These are phyloP conservation scores for Polyplosphaeria fusca DNA, from an alignment of 495 filamentous ascomycete genomes.

Conservation along the genomic window DNA sequence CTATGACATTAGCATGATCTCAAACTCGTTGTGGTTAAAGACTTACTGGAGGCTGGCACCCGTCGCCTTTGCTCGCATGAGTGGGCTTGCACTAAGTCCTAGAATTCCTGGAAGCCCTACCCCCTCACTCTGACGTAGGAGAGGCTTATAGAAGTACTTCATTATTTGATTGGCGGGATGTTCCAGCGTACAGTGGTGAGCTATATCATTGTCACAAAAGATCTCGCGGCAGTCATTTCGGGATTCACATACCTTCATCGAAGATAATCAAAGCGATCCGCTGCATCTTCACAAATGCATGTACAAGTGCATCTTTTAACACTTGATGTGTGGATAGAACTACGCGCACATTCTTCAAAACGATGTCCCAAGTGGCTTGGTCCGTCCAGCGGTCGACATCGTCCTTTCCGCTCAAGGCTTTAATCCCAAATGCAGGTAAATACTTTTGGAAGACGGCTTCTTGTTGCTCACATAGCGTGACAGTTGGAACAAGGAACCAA, in stretches of 20 bases:
- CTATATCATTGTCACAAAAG: slow-evolving; percentile 42
- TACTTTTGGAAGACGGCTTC: slow-evolving; percentile 58
- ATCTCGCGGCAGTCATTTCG: background rate
- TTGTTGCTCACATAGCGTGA: slow-evolving; percentile 73
- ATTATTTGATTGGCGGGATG: slow-evolving; percentile 77
- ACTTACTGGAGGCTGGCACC: slow-evolving; percentile 45
- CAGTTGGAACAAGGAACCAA: slow-evolving; percentile 84
- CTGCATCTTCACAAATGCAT: slow-evolving; percentile 73
- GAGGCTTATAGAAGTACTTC: slow-evolving; percentile 66
- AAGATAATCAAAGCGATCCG: slow-evolving; percentile 72
- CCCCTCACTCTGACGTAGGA: slow-evolving; percentile 31
- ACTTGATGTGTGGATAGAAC: slow-evolving; percentile 78
- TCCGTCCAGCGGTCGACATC: slow-evolving; percentile 74
- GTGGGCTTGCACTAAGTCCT: slow-evolving; percentile 82
- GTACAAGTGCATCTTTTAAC: slow-evolving; percentile 72
- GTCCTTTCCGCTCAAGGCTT: slow-evolving; percentile 64
- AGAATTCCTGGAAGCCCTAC: slow-evolving; percentile 65
- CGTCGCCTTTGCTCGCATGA: slow-evolving; percentile 54
- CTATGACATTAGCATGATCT: slow-evolving; percentile 36
- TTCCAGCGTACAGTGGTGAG: slow-evolving; percentile 63
- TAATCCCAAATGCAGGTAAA: slow-evolving; percentile 60
- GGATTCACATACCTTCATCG: slow-evolving; percentile 69
- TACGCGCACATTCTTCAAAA: slow-evolving; percentile 64
- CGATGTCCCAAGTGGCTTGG: slow-evolving; percentile 66
- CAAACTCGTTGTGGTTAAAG: background rate